These are phyloP conservation scores for Graphium sp. DNA, from an alignment of 2,329 filamentous ascomycete species.

Conservation along the genomic window DNA sequence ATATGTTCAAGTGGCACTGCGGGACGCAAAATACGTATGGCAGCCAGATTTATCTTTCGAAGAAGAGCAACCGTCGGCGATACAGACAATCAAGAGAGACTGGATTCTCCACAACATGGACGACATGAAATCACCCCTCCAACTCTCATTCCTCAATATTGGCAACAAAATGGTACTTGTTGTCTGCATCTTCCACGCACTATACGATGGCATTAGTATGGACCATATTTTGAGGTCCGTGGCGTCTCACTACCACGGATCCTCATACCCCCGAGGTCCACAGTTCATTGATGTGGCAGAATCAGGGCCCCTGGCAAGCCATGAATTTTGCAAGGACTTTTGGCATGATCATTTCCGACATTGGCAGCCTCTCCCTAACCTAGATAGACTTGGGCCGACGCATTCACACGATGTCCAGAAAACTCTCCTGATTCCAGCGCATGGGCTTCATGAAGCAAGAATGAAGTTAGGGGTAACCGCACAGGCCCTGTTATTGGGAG, in stretches of 20 bases:
- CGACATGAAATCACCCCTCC: conserved; percentile 31
- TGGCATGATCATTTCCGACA: conserved; percentile 44
- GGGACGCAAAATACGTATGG: conserved; percentile 22
- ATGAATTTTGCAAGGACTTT: conserved; percentile 32
- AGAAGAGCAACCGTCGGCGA: neutral
- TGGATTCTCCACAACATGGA: conserved; percentile 39
- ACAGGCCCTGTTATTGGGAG: conserved; percentile 62
- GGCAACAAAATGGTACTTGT: conserved; percentile 22
- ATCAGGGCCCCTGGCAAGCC: conserved; percentile 46
- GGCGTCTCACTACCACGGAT: conserved; percentile 8
- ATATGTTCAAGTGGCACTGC: conserved; percentile 55
- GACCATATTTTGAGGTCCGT: conserved; percentile 47
- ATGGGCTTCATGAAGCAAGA: too few species aligned
- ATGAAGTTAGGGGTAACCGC: conserved; percentile 58
- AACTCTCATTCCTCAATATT: conserved; percentile 23
- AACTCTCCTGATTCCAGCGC: too few species aligned
- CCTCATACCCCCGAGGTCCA: conserved; percentile 18
- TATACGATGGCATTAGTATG: conserved; percentile 77
- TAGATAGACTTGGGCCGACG: too few species aligned
- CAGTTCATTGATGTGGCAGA: conserved; percentile 51
- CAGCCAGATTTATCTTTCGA: conserved; percentile 13
- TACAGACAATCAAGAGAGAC: conserved; percentile 11
- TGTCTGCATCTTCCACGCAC: conserved; percentile 64
- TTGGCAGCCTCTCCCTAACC: too few species aligned
- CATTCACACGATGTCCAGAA: too few species aligned